Evolutionary conservation across 2,329 filamentous ascomycete genomes (phyloP), one percentile per base, ranked within the genome.

Genomic region (Calonectria fujianensis): DNA sequence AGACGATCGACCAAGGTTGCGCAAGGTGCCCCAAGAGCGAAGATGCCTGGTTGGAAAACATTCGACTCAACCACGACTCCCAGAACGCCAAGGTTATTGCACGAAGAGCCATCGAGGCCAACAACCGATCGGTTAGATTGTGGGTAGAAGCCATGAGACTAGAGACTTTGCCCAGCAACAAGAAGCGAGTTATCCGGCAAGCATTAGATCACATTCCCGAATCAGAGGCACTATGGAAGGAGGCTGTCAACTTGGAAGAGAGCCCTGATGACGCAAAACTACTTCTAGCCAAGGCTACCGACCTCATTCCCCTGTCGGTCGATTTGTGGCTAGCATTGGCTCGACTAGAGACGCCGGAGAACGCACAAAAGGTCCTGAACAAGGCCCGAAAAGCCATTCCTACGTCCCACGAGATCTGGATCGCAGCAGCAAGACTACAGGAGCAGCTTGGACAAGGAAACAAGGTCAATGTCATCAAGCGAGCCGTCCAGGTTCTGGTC

Each of bases 111-210:
- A 97, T 99, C 82, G 95, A 97, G 84, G 93, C 95, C 68, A 98
- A 98, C 79, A 94, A 95, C 75, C 92, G 93, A 71, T 98, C 96
- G 0, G 96, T 98, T 13, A 91, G 93, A 77, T 88, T 99, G 11
- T 99, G 97, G 97, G 93, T 98, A 8, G 96, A 98, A 83, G 97
- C 97, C 0, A 98, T 98, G 93, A 95, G 95, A 77, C 87, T 99
- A 31, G 97, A 99, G 84, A 92, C 92, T 10, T 94, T 98, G 63
- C 87, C 92, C 1, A 91, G 93, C 74, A 95, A 95, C 14, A 98
- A 97, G 86, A 98, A 98, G 86, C 93, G 96, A 82, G 97, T 99
- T 10, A 92, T 98, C 41, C 92, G 96, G 70, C 95, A 97, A 82
- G 97, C 97, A 0, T 89, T 99, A 57, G 95, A 98, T 80, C 94